Evolutionary conservation across 805 yeast species (phyloP), one percentile per base, ranked within the genome.

Genomic region (Candida montana): DNA sequence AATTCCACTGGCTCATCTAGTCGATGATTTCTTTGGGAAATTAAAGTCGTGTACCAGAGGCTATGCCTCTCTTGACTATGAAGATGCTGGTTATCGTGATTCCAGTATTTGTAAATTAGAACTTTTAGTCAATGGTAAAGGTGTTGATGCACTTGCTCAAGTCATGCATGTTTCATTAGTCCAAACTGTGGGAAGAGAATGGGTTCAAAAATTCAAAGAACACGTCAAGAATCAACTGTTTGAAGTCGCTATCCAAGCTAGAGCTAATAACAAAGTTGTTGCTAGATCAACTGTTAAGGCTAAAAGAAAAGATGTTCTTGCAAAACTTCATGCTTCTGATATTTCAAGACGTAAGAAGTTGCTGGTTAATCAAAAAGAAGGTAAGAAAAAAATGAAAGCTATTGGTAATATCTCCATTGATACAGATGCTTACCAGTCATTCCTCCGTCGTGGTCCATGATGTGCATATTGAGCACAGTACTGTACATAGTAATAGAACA

Each of bases 231-330:
- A 82, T 42, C 97, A 93, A 60, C 75, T 90, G 49, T 91, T 85
- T 56, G 98, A 91, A 61, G 95, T 93, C 21, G 81, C 89, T 12
- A 85, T 91, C 41, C 99, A 91, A 59, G 96, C 98, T 4, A 74
- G 77, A 50, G 90, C 91, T 12, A 83, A 82, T 45, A 77, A 75
- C 53, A 81, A 82, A 56, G 80, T 89, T 20, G 71, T 91, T 8
- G 96, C 98, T 1, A 69, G 99, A 48, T 96, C 91, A 56, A 90
- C 97, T 0, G 85, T 93, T 48, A 86, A 87, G 59, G 98, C 98
- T 6, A 77, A 87, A 58, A 71, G 96, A 46, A 91, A 91, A 63
- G 98, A 91, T 63, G 99, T 91, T n/a, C 70, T 93, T 41, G 95
- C 93, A 23, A 85, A 80, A 56, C 67, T 93, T 46, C 98, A 91